phyloP scores from a whole-genome alignment of 345 rosid genomes.

The Eucalyptus coolabah region DNA sequence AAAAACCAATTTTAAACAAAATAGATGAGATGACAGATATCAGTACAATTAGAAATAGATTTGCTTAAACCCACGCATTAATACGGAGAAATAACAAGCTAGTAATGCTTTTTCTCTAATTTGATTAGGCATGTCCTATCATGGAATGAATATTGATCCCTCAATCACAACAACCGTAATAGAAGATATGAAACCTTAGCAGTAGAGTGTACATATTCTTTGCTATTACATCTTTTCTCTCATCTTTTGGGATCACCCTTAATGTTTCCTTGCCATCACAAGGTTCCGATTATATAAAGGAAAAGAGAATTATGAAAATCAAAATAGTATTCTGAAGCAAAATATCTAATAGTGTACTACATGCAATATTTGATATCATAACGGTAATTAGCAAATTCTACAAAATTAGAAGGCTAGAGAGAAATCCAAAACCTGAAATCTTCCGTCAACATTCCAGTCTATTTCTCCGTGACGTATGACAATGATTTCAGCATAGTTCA shows the following conservation, averaged over 20 bases:
- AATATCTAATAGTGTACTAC: neutral
- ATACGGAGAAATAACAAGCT: neutral
- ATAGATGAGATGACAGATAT: neutral
- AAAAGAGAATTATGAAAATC: neutral
- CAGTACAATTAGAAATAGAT: neutral
- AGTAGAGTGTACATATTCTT: neutral
- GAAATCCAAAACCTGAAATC: constrained; percentile 37
- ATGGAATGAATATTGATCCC: neutral
- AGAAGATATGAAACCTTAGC: neutral
- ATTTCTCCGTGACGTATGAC: constrained; percentile 85
- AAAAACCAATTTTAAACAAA: neutral
- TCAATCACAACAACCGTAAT: neutral
- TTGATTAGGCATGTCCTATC: neutral
- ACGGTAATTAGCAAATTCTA: neutral
- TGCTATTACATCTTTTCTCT: neutral
- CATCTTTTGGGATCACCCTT: neutral
- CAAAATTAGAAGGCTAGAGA: neutral
- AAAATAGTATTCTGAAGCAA: neutral
- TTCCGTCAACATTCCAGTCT: constrained; percentile 66
- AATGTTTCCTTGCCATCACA: neutral
- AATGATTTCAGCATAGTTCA: constrained; percentile 40
- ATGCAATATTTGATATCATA: neutral
- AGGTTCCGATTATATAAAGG: neutral
- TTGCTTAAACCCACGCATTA: neutral
- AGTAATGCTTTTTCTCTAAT: neutral